phyloP scores from a whole-genome alignment of 2,329 filamentous ascomycete genomes.

The Aspergillus sp. region DNA sequence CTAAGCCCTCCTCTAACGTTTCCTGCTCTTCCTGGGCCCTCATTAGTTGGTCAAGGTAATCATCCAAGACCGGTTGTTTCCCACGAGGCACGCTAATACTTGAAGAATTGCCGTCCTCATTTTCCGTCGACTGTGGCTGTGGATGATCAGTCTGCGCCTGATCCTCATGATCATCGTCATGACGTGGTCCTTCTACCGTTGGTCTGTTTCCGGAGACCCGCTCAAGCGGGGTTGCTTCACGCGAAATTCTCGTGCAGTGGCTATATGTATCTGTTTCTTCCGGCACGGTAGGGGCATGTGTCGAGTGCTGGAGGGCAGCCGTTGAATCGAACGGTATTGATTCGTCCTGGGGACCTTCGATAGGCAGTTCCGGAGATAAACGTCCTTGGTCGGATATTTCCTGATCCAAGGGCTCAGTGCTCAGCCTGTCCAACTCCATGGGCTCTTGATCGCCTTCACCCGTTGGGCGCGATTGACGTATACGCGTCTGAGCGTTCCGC shows the following conservation, averaged over 20 bases:
- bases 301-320: conserved; percentile 1
- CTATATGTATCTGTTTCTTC: conserved; percentile 6
- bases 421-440: conserved; percentile 9
- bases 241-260: conserved; percentile 7
- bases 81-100: conserved; percentile 1
- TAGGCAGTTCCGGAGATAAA: conserved; percentile 4
- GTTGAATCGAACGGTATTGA: conserved; percentile 1
- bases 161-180: conserved; percentile 2
- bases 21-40: conserved; percentile 6
- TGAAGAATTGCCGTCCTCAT: conserved; percentile 1
- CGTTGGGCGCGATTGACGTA: not conserved
- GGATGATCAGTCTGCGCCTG: conserved; percentile 2
- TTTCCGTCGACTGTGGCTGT: conserved; percentile 2
- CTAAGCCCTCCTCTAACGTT: conserved; percentile 4
- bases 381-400: conserved; percentile 6
- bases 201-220: conserved; percentile 3
- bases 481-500: conserved; percentile 4
- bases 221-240: conserved; percentile 4
- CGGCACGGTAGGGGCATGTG: conserved; percentile 1
- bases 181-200: conserved; percentile 1
- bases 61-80: conserved; percentile 1
- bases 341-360: conserved; percentile 1
- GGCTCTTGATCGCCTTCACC: conserved; percentile 6
- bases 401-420: conserved; percentile 4
- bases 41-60: conserved; percentile 5